phyloP scores from a whole-genome alignment of 345 rosid species.

The Theobroma cacao region DNA sequence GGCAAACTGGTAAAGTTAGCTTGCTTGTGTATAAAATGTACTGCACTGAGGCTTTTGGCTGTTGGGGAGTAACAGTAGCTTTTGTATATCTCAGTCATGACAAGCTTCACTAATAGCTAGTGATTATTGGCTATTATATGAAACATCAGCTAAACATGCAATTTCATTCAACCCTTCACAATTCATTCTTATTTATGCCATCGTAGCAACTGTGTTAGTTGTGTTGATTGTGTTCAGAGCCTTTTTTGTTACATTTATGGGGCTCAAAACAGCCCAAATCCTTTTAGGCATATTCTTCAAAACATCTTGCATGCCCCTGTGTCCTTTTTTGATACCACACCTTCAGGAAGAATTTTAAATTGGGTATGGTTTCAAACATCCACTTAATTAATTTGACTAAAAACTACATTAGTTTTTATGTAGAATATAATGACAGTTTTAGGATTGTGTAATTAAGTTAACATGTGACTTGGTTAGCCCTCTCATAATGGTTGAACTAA shows the following conservation, averaged over 20 bases:
- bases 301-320: conserved; percentile 96
- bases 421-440: too few species aligned
- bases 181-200: conserved; percentile 63
- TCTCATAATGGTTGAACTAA: too few species aligned
- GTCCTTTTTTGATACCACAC: conserved; percentile 96
- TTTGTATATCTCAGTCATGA: conserved; percentile 63
- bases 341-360: conserved; percentile 92
- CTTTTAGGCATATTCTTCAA: conserved; percentile 69
- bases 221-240: conserved; percentile 52
- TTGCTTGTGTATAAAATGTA: conserved; percentile 67
- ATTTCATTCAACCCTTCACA: conserved; percentile 44
- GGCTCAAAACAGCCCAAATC: conserved; percentile 79
- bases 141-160: conserved; percentile 60
- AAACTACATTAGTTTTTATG: too few species aligned
- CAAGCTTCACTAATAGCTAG: conserved; percentile 79
- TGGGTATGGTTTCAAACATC: conserved; percentile 56
- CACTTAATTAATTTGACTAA: too few species aligned
- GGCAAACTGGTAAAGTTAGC: conserved; percentile 79
- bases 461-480: too few species aligned
- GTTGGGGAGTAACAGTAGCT: conserved; percentile 72
- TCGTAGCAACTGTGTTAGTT: conserved; percentile 53
- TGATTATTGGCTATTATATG: conserved; percentile 93
- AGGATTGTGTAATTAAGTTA: too few species aligned
- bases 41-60: conserved; percentile 84
- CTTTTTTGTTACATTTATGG: conserved; percentile 51